Evolutionary conservation across 768 basidiomycete genomes (phyloP).

Genomic region (Pulveroboletus frians): DNA sequence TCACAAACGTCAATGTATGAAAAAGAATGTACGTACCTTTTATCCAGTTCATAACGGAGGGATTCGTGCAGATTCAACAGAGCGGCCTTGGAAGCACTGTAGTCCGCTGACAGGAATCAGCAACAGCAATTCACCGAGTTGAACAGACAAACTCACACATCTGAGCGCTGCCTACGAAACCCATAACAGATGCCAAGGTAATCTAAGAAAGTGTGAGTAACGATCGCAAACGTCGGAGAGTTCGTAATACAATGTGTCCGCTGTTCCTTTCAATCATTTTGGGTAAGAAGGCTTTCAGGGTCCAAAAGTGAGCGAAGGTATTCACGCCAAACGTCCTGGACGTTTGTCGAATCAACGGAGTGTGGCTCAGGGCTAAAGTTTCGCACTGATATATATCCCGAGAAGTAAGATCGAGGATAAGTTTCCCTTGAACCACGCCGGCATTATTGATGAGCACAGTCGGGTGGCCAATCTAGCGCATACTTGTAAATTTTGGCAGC

Average conservation of each 20-base stretch:
- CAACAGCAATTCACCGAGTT: neutral
- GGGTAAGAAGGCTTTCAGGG: slow-evolving; percentile 88
- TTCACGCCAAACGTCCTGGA: slow-evolving; percentile 86
- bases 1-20: neutral
- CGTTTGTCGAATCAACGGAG: neutral
- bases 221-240: neutral
- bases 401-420: slow-evolving; percentile 70
- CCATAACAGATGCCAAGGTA: slow-evolving; percentile 71
- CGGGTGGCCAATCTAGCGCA: slow-evolving; percentile 69
- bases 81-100: slow-evolving; percentile 92
- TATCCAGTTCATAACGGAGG: slow-evolving; percentile 83
- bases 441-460: slow-evolving; percentile 95
- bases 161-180: slow-evolving; percentile 65
- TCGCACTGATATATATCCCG: slow-evolving; percentile 80
- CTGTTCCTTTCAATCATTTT: slow-evolving; percentile 68
- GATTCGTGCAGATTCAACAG: slow-evolving; percentile 74
- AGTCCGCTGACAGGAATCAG: slow-evolving; percentile 59
- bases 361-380: slow-evolving; percentile 41
- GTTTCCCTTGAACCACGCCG: slow-evolving; percentile 87
- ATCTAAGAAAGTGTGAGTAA: slow-evolving; percentile 43
- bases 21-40: slow-evolving; percentile 41
- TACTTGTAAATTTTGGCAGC: neutral
- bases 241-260: slow-evolving; percentile 76
- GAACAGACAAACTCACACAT: slow-evolving; percentile 51
- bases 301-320: slow-evolving; percentile 86